Base-by-base conservation (phyloP, 2,329 filamentous ascomycete genomes). In the Curvularia verruculosa region DNA sequence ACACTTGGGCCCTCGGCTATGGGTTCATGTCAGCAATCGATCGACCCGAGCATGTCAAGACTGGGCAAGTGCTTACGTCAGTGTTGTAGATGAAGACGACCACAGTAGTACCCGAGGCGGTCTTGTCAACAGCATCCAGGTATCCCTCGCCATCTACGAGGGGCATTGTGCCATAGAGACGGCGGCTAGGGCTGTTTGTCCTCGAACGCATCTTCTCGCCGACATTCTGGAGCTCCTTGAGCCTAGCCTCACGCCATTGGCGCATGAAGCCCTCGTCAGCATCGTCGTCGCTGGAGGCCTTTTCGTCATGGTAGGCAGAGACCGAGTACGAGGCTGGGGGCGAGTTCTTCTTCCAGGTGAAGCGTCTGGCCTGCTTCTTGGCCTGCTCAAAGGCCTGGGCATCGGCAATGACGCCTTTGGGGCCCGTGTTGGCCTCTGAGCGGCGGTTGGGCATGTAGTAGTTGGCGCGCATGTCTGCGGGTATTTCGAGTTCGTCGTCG, bases 91-190 rank as follows among this genome's bases (percentile, higher is more conserved):
- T 92, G 78, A 94, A 96, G 26, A 99, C 95, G 2, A 97, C 89
- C 1, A 98, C 93, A 3, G 90, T 85, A 0, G 91, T 94, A 45
- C 94, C 90, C 46, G 87, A 79, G 37, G 87, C 83, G 4, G 94
- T 91, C 78, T 92, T 95, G 79, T 99, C 95, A 66, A 98, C 92
- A 53, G 94, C 93, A 76, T 98, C 93, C n/a, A 99, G 84, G 70
- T 96, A 99, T 18, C 93, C 95, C 63, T 89, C 82, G 7, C 92
- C 94, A 80, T 98, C 93, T 1, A 98, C 95, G 57, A 87, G 84
- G 60, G 93, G 89, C 61, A 98, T 80, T 12, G 84, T 85, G 21
- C 95, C 95, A 73, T 90, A 98, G 56, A 89, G 82, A 63, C 90
- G 83, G 62, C 89, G 85, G 67, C 89, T 92, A 0, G 92, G 91